Conservation (phyloP, 2,329 filamentous ascomycete species). For the Pseudocercospora crystallina region DNA sequence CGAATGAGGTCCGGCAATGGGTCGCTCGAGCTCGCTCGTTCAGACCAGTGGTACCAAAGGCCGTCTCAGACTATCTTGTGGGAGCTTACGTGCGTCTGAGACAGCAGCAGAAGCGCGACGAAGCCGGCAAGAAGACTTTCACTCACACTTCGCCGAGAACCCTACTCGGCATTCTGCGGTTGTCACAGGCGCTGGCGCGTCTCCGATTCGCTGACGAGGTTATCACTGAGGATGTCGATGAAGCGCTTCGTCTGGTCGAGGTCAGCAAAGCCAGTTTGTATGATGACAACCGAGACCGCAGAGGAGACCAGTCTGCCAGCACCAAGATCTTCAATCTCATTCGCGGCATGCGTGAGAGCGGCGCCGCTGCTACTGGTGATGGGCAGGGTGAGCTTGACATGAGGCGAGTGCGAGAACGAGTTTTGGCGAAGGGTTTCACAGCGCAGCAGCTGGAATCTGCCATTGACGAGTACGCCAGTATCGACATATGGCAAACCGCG, state of each 20-base stretch:
- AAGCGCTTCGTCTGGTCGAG: constrained; percentile 85
- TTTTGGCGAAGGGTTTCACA: constrained; percentile 95
- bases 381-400: constrained; percentile 79
- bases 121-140: constrained; percentile 88
- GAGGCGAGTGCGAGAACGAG: constrained; percentile 82
- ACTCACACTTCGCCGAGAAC: constrained; percentile 93
- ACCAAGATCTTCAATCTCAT: constrained; percentile 95
- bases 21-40: constrained; percentile 88
- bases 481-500: constrained; percentile 71
- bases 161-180: constrained; percentile 84
- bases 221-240: constrained; percentile 89
- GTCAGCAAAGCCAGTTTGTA: constrained; percentile 90
- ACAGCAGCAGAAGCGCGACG: constrained; percentile 86
- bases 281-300: constrained; percentile 61
- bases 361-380: constrained; percentile 75
- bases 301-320: constrained; percentile 72
- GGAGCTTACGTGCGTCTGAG: constrained; percentile 95
- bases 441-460: constrained; percentile 85
- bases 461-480: constrained; percentile 81
- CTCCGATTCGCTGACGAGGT: constrained; percentile 85
- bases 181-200: constrained; percentile 89
- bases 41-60: constrained; percentile 79
- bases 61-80: constrained; percentile 92
- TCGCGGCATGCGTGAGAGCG: constrained; percentile 79
- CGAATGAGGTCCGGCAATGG: constrained; percentile 92